phyloP scores from a whole-genome alignment of 148 eudicot species.

The Fagopyrum tataricum region DNA sequence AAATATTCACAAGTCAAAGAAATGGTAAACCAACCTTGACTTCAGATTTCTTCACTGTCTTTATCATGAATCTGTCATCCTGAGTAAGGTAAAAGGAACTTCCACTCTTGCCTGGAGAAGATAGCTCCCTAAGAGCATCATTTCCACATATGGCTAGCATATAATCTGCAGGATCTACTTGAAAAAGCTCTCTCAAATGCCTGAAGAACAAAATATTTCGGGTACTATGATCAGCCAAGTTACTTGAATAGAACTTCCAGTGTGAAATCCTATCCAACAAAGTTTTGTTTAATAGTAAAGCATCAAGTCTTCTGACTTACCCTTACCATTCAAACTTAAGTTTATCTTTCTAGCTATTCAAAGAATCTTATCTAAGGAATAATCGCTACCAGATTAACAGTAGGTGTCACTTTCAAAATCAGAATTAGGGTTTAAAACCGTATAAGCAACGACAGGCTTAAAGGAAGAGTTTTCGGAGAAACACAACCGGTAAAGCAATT shows the following conservation, averaged over 20 bases:
- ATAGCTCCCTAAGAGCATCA: conserved; percentile 87
- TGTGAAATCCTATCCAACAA: not conserved
- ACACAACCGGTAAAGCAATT: not conserved
- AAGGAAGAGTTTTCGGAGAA: not conserved
- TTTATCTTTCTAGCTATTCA: not conserved
- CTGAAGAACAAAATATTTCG: conserved; percentile 30
- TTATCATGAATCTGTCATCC: conserved; percentile 94
- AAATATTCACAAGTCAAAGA: not conserved
- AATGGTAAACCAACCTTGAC: conserved; percentile 74
- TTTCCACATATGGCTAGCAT: conserved; percentile 90
- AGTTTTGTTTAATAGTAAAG: not conserved
- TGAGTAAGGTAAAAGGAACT: conserved; percentile 89
- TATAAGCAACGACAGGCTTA: not conserved
- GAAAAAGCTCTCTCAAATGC: conserved; percentile 75
- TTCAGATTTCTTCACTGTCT: conserved; percentile 95
- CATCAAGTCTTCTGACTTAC: not conserved
- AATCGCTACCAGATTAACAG: not conserved
- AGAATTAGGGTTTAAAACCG: not conserved
- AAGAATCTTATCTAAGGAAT: not conserved
- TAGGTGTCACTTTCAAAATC: not conserved
- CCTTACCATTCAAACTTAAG: not conserved
- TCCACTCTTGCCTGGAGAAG: conserved; percentile 98
- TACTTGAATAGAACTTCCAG: not conserved
- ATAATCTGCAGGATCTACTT: conserved; percentile 95
- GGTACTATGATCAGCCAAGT: not conserved